A percentile compares a stretch with the other conserved stretches of the same genome.
Conservation (phyloP, 805 yeast species). For the Yarrowia deformans region DNA sequence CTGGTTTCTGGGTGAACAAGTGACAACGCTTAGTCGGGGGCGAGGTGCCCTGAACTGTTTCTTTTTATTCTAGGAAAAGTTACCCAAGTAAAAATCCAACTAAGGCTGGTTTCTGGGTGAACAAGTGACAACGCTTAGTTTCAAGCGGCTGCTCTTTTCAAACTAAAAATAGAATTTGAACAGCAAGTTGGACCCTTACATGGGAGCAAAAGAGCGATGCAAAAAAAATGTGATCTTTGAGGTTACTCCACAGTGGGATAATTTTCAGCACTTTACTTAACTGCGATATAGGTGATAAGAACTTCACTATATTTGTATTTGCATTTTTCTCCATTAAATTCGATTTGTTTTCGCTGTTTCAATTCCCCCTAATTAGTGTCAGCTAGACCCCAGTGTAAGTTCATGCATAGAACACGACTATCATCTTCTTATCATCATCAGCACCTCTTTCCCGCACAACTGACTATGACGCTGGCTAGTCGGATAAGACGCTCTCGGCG, state of each 20-base stretch:
- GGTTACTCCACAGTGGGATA: too few species aligned
- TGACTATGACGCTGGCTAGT: background rate
- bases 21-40: too few species aligned
- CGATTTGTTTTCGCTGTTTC: background rate
- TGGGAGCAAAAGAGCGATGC: background rate
- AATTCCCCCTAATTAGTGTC: background rate
- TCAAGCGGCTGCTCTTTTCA: too few species aligned
- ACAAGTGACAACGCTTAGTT: too few species aligned
- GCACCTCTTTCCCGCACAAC: background rate
- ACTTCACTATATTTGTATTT: too few species aligned
- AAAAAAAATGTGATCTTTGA: background rate
- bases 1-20: too few species aligned
- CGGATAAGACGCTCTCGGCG: constrained; percentile 26
- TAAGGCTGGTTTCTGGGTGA: too few species aligned
- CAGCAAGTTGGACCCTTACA: constrained; percentile 28
- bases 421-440: background rate
- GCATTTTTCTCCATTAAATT: background rate
- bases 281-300: too few species aligned
- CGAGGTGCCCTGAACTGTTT: background rate
- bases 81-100: too few species aligned
- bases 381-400: background rate
- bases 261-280: too few species aligned
- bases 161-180: background rate
- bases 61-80: too few species aligned
- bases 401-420: constrained; percentile 7